These are phyloP conservation scores for Sugiyamaella xylanicola DNA, from an alignment of 1,139 yeast genomes.

Conservation along the genomic window DNA sequence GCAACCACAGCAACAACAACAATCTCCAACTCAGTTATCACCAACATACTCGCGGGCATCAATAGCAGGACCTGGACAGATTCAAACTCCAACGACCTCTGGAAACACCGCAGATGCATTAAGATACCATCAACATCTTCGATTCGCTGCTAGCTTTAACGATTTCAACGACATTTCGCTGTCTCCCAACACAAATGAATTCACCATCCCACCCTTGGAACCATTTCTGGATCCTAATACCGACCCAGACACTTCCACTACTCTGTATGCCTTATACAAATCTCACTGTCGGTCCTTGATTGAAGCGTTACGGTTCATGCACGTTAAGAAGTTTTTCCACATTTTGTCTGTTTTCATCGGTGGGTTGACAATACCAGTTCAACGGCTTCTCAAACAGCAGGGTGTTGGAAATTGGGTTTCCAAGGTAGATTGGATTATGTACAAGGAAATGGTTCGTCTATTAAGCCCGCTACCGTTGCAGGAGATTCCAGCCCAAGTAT, in stretches of 20 bases:
- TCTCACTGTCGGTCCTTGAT: slow-evolving; percentile 64
- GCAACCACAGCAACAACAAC: slow-evolving; percentile 4
- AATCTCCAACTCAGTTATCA: slow-evolving; percentile 12
- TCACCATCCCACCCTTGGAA: slow-evolving; percentile 56
- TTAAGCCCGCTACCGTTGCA: slow-evolving; percentile 69
- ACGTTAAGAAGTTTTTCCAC: slow-evolving; percentile 59
- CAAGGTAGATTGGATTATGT: slow-evolving; percentile 65
- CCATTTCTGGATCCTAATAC: slow-evolving; percentile 49
- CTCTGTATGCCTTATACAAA: slow-evolving; percentile 61
- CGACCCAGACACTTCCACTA: slow-evolving; percentile 63
- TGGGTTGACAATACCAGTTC: slow-evolving; percentile 65
- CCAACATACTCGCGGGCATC: slow-evolving; percentile 7
- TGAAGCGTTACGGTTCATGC: slow-evolving; percentile 69
- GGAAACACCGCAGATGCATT: not conserved
- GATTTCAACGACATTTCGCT: slow-evolving; percentile 31
- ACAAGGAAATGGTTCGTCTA: slow-evolving; percentile 61
- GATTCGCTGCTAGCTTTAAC: slow-evolving; percentile 24
- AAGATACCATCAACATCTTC: slow-evolving; percentile 12
- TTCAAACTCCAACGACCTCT: slow-evolving; percentile 7
- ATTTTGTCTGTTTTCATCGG: slow-evolving; percentile 58
- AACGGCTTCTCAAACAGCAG: slow-evolving; percentile 58
- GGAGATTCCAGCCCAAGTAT: slow-evolving; percentile 59
- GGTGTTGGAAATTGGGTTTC: slow-evolving; percentile 61
- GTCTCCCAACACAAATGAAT: slow-evolving; percentile 31
- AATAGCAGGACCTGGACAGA: slow-evolving; percentile 1